phyloP scores from a whole-genome alignment of 2,329 filamentous ascomycete genomes.

The Tolypocladium album region DNA sequence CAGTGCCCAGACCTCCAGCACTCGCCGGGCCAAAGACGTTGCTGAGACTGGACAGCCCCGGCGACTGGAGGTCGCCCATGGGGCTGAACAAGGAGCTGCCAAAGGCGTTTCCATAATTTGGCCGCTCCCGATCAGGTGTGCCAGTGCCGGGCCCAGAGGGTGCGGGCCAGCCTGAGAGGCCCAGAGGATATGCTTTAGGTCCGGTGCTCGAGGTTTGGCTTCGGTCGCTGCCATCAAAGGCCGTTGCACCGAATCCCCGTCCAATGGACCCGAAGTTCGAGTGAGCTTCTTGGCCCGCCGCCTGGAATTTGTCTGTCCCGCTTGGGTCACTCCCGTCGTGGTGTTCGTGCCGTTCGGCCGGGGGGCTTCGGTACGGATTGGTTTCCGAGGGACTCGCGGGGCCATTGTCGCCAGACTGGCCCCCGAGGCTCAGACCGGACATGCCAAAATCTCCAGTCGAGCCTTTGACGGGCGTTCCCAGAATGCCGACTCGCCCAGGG shows the following conservation, averaged over 20 bases:
- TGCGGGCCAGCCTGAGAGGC: constrained; percentile 51
- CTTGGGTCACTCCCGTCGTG: constrained; percentile 50
- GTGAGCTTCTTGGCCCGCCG: constrained; percentile 26
- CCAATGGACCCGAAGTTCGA: constrained; percentile 43
- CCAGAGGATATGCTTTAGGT: constrained; percentile 61
- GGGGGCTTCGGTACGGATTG: constrained; percentile 90
- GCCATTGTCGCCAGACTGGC: constrained; percentile 50
- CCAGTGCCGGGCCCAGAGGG: constrained; percentile 46
- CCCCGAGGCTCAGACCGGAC: constrained; percentile 46
- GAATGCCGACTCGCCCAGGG: constrained; percentile 25
- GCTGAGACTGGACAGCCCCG: constrained; percentile 55
- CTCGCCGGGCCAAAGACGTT: constrained; percentile 58
- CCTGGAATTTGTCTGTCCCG: constrained; percentile 34
- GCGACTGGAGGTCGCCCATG: constrained; percentile 69
- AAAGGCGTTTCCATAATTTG: constrained; percentile 48
- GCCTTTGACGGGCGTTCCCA: constrained; percentile 45
- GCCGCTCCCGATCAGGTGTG: constrained; percentile 56
- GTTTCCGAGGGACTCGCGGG: constrained; percentile 87
- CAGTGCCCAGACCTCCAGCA: constrained; percentile 42
- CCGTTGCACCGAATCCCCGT: constrained; percentile 38
- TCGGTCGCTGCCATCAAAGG: constrained; percentile 67
- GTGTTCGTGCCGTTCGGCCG: constrained; percentile 59
- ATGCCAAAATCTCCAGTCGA: constrained; percentile 51
- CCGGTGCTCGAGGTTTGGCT: constrained; percentile 89
- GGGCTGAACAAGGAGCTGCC: constrained; percentile 73